Evolutionary conservation across 176 grass and related monocot species (phyloP).

Genomic region (Oryza rufipogon): DNA sequence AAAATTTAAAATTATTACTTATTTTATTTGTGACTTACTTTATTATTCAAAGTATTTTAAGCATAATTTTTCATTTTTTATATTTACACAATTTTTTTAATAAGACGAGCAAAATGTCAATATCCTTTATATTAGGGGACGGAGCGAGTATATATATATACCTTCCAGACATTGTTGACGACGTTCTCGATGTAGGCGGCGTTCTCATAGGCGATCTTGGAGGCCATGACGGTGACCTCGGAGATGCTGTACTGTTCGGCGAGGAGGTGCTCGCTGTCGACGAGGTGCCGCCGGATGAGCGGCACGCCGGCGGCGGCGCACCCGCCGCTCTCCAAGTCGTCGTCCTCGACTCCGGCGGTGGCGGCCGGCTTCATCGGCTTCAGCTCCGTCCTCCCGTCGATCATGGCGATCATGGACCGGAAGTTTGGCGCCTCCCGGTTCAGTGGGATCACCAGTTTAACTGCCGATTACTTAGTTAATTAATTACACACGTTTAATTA

Average conservation of each 20-base stretch:
- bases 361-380: conserved; percentile 27
- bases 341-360: not conserved
- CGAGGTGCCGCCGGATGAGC: conserved; percentile 11
- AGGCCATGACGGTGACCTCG: conserved; percentile 53
- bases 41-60: no score
- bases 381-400: conserved; percentile 62
- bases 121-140: no score
- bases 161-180: conserved; percentile 75
- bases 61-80: no score
- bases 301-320: not conserved
- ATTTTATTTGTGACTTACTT: no score
- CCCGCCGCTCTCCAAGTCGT: conserved; percentile 37
- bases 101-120: no score
- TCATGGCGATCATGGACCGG: conserved; percentile 50
- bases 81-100: no score
- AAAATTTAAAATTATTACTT: no score
- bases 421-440: conserved; percentile 46
- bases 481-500: not conserved
- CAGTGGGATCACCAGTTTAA: conserved; percentile 55
- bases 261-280: not conserved
- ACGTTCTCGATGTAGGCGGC: conserved; percentile 55
- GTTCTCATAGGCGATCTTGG: conserved; percentile 66
- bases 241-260: not conserved
- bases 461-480: conserved; percentile 19
- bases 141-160: not conserved